These are phyloP conservation scores for Sporothrix curviconia DNA, from an alignment of 2,329 filamentous ascomycete species.

Conservation along the genomic window DNA sequence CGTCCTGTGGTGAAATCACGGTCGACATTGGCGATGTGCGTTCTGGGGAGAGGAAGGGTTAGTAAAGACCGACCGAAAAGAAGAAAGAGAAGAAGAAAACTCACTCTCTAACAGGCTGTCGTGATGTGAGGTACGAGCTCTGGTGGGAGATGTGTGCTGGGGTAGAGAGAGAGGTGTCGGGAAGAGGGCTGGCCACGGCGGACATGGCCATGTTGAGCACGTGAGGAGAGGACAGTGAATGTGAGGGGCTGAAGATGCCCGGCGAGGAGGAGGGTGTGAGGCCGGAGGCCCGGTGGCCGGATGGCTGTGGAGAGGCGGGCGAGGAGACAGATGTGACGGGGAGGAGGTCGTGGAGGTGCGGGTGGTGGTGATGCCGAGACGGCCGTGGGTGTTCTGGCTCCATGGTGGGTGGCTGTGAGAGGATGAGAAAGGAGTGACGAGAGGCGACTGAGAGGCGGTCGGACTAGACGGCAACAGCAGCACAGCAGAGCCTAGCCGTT, in stretches of 20 bases:
- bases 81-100: conserved; percentile 26
- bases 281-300: conserved; percentile 16
- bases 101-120: conserved; percentile 72
- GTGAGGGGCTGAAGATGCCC: conserved; percentile 52
- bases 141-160: conserved; percentile 49
- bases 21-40: conserved; percentile 85
- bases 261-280: conserved; percentile 54
- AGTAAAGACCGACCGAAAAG: neutral
- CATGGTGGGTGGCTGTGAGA: conserved; percentile 16
- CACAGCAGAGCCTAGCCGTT: no score
- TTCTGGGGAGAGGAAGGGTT: conserved; percentile 43
- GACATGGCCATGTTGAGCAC: conserved; percentile 29
- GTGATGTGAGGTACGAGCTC: conserved; percentile 61
- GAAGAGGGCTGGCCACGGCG: conserved; percentile 36
- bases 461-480: no score
- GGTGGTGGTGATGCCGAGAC: conserved; percentile 26
- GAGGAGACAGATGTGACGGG: conserved; percentile 19
- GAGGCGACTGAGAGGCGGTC: neutral
- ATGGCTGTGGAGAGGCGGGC: conserved; percentile 38
- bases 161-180: conserved; percentile 49
- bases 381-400: conserved; percentile 25
- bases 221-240: conserved; percentile 30
- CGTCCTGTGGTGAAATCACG: conserved; percentile 82
- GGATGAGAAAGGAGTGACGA: neutral
- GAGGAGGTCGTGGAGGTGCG: conserved; percentile 31